These are phyloP conservation scores for Phialophora verrucosa DNA, from an alignment of 2,329 filamentous ascomycete genomes.

Conservation along the genomic window DNA sequence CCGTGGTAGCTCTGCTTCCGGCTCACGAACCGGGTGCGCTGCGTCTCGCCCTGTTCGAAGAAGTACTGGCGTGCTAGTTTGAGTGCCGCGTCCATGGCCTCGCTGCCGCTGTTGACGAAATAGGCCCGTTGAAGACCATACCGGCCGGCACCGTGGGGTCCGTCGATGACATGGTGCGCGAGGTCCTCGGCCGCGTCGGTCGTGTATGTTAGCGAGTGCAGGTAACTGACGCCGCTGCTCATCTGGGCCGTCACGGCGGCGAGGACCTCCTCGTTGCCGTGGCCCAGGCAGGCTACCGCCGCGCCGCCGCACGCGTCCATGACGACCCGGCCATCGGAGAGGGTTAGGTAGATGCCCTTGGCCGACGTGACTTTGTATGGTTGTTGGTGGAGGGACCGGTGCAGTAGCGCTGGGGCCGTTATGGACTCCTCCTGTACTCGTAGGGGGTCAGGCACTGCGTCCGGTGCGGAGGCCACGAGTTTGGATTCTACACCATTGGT, in stretches of 20 bases:
- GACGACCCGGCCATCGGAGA: conserved; percentile 63
- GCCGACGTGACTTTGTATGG: conserved; percentile 58
- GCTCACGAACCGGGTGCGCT: conserved; percentile 51
- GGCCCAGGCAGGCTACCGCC: conserved; percentile 72
- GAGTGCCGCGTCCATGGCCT: conserved; percentile 56
- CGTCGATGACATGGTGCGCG: conserved; percentile 56
- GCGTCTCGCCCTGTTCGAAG: conserved; percentile 46
- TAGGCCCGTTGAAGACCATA: conserved; percentile 58
- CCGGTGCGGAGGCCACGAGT: not conserved
- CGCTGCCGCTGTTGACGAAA: conserved; percentile 65
- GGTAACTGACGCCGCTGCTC: conserved; percentile 53
- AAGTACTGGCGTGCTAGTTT: conserved; percentile 59
- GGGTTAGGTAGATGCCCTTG: conserved; percentile 58
- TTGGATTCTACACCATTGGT: not conserved
- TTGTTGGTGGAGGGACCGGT: conserved; percentile 56
- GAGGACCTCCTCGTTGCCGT: conserved; percentile 65
- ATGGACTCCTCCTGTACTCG: not conserved
- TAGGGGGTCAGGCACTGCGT: not conserved
- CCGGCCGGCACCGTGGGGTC: conserved; percentile 47
- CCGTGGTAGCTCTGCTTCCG: conserved; percentile 58
- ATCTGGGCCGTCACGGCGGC: conserved; percentile 66
- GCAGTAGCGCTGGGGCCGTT: conserved; percentile 48
- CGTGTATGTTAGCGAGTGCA: conserved; percentile 64
- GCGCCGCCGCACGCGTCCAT: conserved; percentile 77
- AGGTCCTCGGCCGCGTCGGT: conserved; percentile 61